Evolutionary conservation across 208 protist genomes (phyloP), one percentile per base, ranked within the genome.

Genomic region (Trypanosoma theileri): DNA sequence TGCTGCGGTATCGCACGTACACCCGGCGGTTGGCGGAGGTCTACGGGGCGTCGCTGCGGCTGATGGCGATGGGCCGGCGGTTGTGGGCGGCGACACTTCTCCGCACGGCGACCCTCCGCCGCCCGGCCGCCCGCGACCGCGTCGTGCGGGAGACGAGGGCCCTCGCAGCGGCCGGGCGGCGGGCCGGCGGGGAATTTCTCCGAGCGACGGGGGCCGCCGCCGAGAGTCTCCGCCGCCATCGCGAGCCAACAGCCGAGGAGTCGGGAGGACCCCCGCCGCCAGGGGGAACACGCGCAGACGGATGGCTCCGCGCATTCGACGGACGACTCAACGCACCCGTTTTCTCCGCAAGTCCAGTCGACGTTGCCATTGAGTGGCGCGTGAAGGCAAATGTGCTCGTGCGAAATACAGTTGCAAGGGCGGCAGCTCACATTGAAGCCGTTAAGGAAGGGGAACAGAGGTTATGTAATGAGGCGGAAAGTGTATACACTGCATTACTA

Each of bases 371-470:
- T 42, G 87, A 96, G 80, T 93, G 86, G 87, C 84, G 85, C 13
- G 90, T 96, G 75, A 88, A 85, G 66, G 85, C 84, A 13, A 90
- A 84, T 69, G 80, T 96, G 6, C 67, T 96, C 26, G 69, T 92
- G 55, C 83, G 85, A 17, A 84, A 93, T 66, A 81, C 74, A 26
- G 68, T 82, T 14, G 79, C 84, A 0, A 68, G 77, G 58, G 87
- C 80, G 51, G 66, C 79, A 24, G 66, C 73, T 14, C 61, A 92
- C 26, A 59, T 50, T 22, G 64, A 77, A 3, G 65, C 71, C 1
- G 69, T 85, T 40, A 46, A 51, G 28, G 50, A 52, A 4, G 69
- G 71, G 35, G 87, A 92, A 59, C 59, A 58, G 46, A 54, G 53
- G 17, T 76, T 82, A 19, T 52, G 56, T 40, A 51, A 59, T 21